Conservation (phyloP, 495 filamentous ascomycete species). For the Bacidia gigantensis region DNA sequence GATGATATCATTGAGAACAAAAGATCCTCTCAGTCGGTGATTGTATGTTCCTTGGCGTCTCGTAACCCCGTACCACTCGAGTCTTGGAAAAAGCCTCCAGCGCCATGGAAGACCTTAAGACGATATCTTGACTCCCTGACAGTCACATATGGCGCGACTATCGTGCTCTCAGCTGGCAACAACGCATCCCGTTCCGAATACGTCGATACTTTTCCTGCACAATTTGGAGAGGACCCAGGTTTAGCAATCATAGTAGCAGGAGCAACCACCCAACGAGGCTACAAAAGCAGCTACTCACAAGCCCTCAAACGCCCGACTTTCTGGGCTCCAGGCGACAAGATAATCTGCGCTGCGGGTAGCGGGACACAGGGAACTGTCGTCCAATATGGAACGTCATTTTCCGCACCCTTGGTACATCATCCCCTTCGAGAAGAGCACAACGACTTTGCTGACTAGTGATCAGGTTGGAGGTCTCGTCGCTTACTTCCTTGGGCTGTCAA, state of each 20-base stretch:
- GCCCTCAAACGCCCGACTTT: neutral
- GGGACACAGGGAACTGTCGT: no score
- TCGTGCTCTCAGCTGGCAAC: constrained; percentile 7
- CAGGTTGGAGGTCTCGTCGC: constrained; percentile 9
- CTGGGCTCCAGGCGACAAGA: constrained; percentile 3
- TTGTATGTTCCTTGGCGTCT: neutral
- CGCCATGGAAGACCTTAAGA: constrained; percentile 4
- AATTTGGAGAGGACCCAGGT: neutral
- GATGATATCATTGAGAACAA: neutral
- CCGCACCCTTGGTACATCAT: constrained; percentile 4
- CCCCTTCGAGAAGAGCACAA: no score
- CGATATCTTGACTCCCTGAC: neutral
- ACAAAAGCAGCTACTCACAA: constrained; percentile 1
- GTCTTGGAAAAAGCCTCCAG: neutral
- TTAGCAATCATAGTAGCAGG: constrained; percentile 3
- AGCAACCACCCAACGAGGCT: neutral
- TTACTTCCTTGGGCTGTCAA: constrained; percentile 5
- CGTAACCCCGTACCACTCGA: neutral
- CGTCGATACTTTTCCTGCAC: neutral
- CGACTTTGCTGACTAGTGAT: neutral
- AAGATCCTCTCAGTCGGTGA: neutral
- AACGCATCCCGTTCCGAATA: neutral
- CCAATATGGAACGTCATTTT: constrained; percentile 4
- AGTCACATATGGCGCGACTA: neutral
- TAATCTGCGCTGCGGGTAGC: neutral